These are phyloP conservation scores for Pyricularia grisea DNA, from an alignment of 2,329 filamentous ascomycete species.

Conservation along the genomic window DNA sequence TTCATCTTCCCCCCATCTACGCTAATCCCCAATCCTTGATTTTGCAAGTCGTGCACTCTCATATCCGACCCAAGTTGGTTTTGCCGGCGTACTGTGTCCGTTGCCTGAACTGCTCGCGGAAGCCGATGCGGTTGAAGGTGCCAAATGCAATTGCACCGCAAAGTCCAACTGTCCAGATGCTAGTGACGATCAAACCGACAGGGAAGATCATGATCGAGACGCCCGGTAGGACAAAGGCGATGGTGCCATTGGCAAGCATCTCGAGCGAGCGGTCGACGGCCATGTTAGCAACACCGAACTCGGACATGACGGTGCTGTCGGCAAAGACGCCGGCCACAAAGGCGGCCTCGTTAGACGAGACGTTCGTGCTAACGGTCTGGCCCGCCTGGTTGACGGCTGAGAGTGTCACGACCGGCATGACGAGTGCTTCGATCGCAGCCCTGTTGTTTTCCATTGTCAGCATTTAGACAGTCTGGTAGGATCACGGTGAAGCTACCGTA, in stretches of 20 bases:
- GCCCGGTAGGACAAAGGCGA: slow-evolving; percentile 62
- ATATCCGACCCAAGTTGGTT: slow-evolving; percentile 19
- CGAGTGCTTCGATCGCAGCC: slow-evolving; percentile 48
- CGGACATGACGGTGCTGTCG: slow-evolving; percentile 41
- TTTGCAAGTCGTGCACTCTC: slow-evolving; percentile 4
- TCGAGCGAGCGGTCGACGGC: slow-evolving; percentile 38
- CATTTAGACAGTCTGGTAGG: neutral
- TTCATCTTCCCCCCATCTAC: neutral
- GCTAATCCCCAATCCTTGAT: neutral
- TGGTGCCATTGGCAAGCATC: slow-evolving; percentile 37
- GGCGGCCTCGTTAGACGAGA: slow-evolving; percentile 60
- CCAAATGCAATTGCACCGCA: slow-evolving; percentile 42
- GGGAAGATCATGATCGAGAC: slow-evolving; percentile 60
- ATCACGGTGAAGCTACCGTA: neutral
- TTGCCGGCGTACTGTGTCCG: slow-evolving; percentile 34
- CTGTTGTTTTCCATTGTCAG: slow-evolving; percentile 21
- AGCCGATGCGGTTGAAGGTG: slow-evolving; percentile 56
- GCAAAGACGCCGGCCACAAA: slow-evolving; percentile 67
- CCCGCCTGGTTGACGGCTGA: slow-evolving; percentile 45
- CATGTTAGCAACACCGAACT: slow-evolving; percentile 35
- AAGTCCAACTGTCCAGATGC: slow-evolving; percentile 50
- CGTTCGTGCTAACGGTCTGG: slow-evolving; percentile 47
- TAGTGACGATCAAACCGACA: slow-evolving; percentile 57
- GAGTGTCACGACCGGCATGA: slow-evolving; percentile 61
- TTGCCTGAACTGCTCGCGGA: slow-evolving; percentile 52